These are phyloP conservation scores for Mallotus japonicus DNA, from an alignment of 441 rosid genomes.

Conservation along the genomic window DNA sequence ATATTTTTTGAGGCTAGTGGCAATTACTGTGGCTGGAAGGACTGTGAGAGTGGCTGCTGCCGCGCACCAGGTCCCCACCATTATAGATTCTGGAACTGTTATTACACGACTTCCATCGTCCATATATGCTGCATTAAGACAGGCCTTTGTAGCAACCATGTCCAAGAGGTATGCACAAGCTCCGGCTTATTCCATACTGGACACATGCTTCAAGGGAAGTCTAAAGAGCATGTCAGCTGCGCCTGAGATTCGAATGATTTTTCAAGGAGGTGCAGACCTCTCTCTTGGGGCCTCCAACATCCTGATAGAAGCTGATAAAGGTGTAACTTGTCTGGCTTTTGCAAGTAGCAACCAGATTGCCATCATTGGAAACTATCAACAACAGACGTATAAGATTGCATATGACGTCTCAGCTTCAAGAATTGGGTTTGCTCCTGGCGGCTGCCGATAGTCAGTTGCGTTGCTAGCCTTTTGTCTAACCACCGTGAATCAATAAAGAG, in stretches of 20 bases:
- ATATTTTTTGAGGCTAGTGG: slow-evolving; percentile 34
- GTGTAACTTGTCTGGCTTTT: slow-evolving; percentile 46
- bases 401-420: slow-evolving; percentile 40
- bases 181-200: slow-evolving; percentile 37
- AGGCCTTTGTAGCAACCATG: slow-evolving; percentile 38
- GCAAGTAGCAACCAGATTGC: slow-evolving; percentile 29
- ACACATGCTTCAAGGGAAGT: slow-evolving; percentile 46
- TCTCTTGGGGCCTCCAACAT: slow-evolving; percentile 28
- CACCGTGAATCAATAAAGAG: background rate
- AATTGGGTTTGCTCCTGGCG: slow-evolving; percentile 41
- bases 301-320: slow-evolving; percentile 34
- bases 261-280: slow-evolving; percentile 44
- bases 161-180: slow-evolving; percentile 31
- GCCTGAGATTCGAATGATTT: slow-evolving; percentile 38
- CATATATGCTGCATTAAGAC: slow-evolving; percentile 31
- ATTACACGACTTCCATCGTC: slow-evolving; percentile 47
- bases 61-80: slow-evolving; percentile 32
- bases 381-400: slow-evolving; percentile 37
- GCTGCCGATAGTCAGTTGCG: slow-evolving; percentile 21
- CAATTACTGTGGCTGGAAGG: slow-evolving; percentile 33
- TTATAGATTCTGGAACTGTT: slow-evolving; percentile 56
- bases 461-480: no score
- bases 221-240: slow-evolving; percentile 26
- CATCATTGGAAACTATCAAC: slow-evolving; percentile 49
- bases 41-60: slow-evolving; percentile 29